These are phyloP conservation scores for Starmerella potacharoeniae DNA, from an alignment of 805 yeast genomes.

Conservation along the genomic window DNA sequence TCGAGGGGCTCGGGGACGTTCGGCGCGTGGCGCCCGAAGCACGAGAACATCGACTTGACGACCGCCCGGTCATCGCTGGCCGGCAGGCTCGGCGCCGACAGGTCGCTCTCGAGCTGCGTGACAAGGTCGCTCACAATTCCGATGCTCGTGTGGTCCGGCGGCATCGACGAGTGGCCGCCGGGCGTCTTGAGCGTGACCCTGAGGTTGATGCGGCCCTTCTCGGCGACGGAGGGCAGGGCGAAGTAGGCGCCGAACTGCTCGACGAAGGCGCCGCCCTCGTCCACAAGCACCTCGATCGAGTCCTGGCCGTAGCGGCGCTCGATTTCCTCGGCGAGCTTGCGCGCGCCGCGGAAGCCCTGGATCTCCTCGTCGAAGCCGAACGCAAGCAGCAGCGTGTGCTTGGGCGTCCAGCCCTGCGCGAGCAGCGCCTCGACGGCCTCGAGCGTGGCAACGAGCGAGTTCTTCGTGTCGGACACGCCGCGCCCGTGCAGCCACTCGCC, in stretches of 20 bases:
- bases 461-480: slow-evolving; percentile 65
- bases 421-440: slow-evolving; percentile 52
- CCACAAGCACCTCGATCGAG: slow-evolving; percentile 51
- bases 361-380: slow-evolving; percentile 72
- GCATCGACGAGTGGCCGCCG: slow-evolving; percentile 73
- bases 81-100: slow-evolving; percentile 24
- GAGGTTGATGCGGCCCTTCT: slow-evolving; percentile 49
- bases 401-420: slow-evolving; percentile 39
- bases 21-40: slow-evolving; percentile 44
- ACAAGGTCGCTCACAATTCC: slow-evolving; percentile 59
- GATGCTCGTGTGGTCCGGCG: slow-evolving; percentile 72
- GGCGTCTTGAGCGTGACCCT: slow-evolving; percentile 43
- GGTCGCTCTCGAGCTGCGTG: slow-evolving; percentile 42
- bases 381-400: slow-evolving; percentile 47
- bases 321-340: slow-evolving; percentile 36
- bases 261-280: slow-evolving; percentile 48
- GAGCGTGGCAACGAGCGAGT: slow-evolving; percentile 44
- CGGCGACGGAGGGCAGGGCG: slow-evolving; percentile 48
- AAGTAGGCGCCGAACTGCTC: slow-evolving; percentile 38
- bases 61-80: slow-evolving; percentile 42
- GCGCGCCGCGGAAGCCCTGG: slow-evolving; percentile 55
- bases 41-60: slow-evolving; percentile 43
- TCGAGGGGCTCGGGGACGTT: slow-evolving; percentile 5
- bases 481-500: slow-evolving; percentile 57
- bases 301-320: slow-evolving; percentile 48